Conservation (phyloP, 2,329 filamentous ascomycete species). For the Lasiodiplodia sp. region DNA sequence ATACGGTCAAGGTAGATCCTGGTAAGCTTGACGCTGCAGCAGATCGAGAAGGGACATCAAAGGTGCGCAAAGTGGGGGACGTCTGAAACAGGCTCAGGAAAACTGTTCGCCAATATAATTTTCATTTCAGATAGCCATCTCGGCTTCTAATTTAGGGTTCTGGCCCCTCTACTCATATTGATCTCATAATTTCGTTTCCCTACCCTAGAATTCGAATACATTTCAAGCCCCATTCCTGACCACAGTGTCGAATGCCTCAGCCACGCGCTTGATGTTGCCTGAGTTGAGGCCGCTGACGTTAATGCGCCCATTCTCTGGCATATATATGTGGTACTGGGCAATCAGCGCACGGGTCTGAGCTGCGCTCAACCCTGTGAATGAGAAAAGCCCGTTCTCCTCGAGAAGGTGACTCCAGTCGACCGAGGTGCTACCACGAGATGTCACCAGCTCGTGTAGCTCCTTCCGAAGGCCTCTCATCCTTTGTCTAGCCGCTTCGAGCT, state of each 20-base stretch:
- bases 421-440: conserved; percentile 33
- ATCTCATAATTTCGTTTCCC: too few species aligned
- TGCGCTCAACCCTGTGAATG: conserved; percentile 44
- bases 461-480: conserved; percentile 42
- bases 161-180: too few species aligned
- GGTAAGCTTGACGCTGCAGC: too few species aligned
- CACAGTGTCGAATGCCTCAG: neutral
- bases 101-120: too few species aligned
- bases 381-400: conserved; percentile 52
- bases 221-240: neutral
- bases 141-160: too few species aligned
- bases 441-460: conserved; percentile 37
- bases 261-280: neutral
- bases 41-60: too few species aligned
- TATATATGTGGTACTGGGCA: conserved; percentile 45
- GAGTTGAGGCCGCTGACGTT: neutral
- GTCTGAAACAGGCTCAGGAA: too few species aligned
- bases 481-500: conserved; percentile 44
- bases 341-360: conserved; percentile 42
- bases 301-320: neutral
- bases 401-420: conserved; percentile 40
- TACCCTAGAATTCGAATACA: too few species aligned
- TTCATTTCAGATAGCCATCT: too few species aligned
- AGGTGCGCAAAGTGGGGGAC: too few species aligned
- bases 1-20: neutral